A percentile compares a stretch with the other conserved stretches of the same genome.
Conservation (phyloP, 805 yeast genomes). For the Cyberlindnera mississippiensis region DNA sequence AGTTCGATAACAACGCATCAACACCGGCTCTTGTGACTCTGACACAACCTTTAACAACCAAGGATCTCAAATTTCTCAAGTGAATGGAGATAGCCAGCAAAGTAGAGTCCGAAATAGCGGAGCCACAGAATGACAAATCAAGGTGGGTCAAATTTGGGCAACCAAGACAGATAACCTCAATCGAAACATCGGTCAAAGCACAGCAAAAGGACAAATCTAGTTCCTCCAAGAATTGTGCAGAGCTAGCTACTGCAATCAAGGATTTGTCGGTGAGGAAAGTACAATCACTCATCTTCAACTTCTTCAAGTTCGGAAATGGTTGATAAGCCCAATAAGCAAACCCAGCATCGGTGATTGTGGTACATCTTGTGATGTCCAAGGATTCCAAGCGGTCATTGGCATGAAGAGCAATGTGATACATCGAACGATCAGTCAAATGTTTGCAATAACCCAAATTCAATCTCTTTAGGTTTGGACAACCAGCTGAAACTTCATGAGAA, state of each 20-base stretch:
- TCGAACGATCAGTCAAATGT: conserved; percentile 62
- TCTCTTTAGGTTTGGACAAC: conserved; percentile 54
- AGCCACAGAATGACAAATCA: conserved; percentile 71
- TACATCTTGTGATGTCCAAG: conserved; percentile 68
- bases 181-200: conserved; percentile 63
- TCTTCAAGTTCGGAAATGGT: conserved; percentile 49
- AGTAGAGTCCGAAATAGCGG: conserved; percentile 73
- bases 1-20: conserved; percentile 58
- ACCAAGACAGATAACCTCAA: conserved; percentile 64
- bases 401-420: conserved; percentile 57
- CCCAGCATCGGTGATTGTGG: conserved; percentile 73
- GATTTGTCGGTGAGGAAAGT: conserved; percentile 68
- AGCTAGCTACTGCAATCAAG: conserved; percentile 54
- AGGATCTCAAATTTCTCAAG: conserved; percentile 42
- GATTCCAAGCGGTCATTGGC: conserved; percentile 52
- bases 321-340: conserved; percentile 61
- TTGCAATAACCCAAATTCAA: conserved; percentile 71
- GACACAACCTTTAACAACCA: conserved; percentile 64
- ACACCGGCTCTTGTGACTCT: conserved; percentile 77
- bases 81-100: conserved; percentile 55
- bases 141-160: conserved; percentile 51
- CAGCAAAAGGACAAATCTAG: conserved; percentile 73
- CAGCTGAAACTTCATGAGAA: conserved; percentile 31
- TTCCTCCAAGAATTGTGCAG: conserved; percentile 53
- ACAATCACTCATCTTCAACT: conserved; percentile 62